Evolutionary conservation across 2,329 filamentous ascomycete genomes (phyloP).

Genomic region (Canariomyces notabilis): DNA sequence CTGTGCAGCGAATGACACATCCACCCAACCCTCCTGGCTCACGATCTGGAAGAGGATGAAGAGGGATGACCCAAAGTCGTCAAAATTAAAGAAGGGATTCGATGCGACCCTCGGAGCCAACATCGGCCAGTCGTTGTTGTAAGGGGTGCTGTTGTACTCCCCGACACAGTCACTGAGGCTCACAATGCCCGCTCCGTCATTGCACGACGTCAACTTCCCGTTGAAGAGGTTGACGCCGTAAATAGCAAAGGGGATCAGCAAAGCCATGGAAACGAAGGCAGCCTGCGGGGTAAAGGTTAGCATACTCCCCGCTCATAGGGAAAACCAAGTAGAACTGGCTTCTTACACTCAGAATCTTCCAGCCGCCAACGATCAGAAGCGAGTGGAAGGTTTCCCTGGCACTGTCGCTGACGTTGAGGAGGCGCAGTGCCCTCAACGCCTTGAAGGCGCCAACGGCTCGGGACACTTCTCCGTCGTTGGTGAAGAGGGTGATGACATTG

Average conservation of each 20-base stretch:
- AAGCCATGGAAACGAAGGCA: conserved; percentile 87
- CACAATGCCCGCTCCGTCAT: conserved; percentile 59
- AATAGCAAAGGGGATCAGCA: conserved; percentile 93
- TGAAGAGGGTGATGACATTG: conserved; percentile 79
- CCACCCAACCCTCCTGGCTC: conserved; percentile 95
- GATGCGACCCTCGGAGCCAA: conserved; percentile 74
- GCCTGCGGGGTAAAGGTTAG: conserved; percentile 37
- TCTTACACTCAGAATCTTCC: conserved; percentile 77
- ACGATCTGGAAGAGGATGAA: conserved; percentile 99
- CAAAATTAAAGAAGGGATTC: conserved; percentile 87
- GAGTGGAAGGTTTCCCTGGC: conserved; percentile 95
- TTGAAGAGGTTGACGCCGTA: conserved; percentile 93
- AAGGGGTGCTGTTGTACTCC: conserved; percentile 74
- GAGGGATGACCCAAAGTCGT: conserved; percentile 86
- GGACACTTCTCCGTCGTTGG: conserved; percentile 77
- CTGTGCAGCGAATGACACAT: conserved; percentile 83
- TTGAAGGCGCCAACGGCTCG: conserved; percentile 95
- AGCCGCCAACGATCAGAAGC: conserved; percentile 86
- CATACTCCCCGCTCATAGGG: background rate
- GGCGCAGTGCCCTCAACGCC: conserved; percentile 79
- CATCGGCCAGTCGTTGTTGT: conserved; percentile 68
- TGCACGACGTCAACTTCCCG: conserved; percentile 74
- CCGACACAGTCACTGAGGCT: conserved; percentile 72
- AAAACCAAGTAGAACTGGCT: background rate
- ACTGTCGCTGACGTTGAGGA: conserved; percentile 94